Base-by-base conservation (phyloP, 768 basidiomycete genomes). In the Boletus eberwhitei region DNA sequence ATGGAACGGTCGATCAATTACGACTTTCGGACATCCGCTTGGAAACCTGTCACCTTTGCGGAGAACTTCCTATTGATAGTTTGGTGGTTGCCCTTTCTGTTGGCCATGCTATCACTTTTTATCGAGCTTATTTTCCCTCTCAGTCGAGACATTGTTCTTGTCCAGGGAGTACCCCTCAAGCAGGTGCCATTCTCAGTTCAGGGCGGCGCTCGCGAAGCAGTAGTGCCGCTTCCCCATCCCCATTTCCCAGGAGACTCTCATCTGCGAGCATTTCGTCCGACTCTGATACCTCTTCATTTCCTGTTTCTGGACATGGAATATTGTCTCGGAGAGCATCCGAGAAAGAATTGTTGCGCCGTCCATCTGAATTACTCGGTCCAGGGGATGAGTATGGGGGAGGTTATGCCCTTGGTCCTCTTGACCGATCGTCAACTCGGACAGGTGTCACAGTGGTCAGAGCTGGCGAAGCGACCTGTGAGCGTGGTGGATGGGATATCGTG, bases 271-370 rank as follows among this genome's bases (percentile, higher is more conserved):
- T 67, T 71, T 47, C 78, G 71, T 60, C 68, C 24, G 64, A 70
- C 21, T 26, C 54, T 21, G 83, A 85, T 50, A 66, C 76, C 0
- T 71, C 80, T 6, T 74, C 81, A 9, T 93, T 91, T 66, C 91
- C 91, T 12, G 80, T 93, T 22, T 92, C 88, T 7, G 89, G 78
- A 3, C 90, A 90, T 63, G 92, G 88, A 19, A 79, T 87, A 37
- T 83, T 91, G 66, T 84, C 88, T 24, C 79, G 89, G 43, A 78
- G 89, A 47, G 77, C 79, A 21, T 87, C 87, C 3, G 90, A 90
- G 64, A 88, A 87, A 67, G 84, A 85, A 36, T 61, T 68, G 7
- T 66, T 74, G 4, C 77, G 83, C 24, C 79, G 83, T 47, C 74
- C 75, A 12, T 73, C 75, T 8, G 84, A 73, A 81, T 58, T 57